phyloP scores from a whole-genome alignment of 345 rosid genomes.

The Sapria himalayana region DNA sequence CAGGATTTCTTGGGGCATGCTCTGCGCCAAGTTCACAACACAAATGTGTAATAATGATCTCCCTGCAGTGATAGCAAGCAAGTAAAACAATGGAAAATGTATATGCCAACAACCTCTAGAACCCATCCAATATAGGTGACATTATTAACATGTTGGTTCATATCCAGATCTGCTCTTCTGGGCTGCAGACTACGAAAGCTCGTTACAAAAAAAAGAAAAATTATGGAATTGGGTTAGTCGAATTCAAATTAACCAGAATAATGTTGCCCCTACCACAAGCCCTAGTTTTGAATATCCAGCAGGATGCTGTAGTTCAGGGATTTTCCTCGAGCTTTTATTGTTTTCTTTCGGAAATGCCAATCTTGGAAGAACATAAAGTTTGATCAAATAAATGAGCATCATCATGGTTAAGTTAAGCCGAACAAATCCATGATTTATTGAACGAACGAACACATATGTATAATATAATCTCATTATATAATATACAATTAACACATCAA shows the following conservation, averaged over 20 bases:
- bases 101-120: constrained; percentile 46
- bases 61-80: background rate
- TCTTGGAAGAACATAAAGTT: constrained; percentile 16
- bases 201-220: background rate
- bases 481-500: too few species aligned
- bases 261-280: constrained; percentile 41
- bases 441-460: too few species aligned
- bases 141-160: constrained; percentile 92
- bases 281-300: constrained; percentile 43
- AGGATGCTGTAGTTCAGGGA: constrained; percentile 60
- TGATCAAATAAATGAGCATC: too few species aligned
- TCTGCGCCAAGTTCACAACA: constrained; percentile 45
- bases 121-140: constrained; percentile 88
- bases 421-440: too few species aligned
- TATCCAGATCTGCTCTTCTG: constrained; percentile 84
- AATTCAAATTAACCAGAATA: constrained; percentile 2
- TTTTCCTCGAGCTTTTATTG: constrained; percentile 52
- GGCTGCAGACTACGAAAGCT: constrained; percentile 26
- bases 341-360: constrained; percentile 70
- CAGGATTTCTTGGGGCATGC: constrained; percentile 76
- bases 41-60: background rate
- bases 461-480: too few species aligned
- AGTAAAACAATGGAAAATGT: background rate
- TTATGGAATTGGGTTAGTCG: background rate
- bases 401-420: too few species aligned